Percentiles rank a stretch among this genome's conserved stretches.
Evolutionary conservation across 1,139 yeast species (phyloP).

Genomic region (Geotrichum reessii): DNA sequence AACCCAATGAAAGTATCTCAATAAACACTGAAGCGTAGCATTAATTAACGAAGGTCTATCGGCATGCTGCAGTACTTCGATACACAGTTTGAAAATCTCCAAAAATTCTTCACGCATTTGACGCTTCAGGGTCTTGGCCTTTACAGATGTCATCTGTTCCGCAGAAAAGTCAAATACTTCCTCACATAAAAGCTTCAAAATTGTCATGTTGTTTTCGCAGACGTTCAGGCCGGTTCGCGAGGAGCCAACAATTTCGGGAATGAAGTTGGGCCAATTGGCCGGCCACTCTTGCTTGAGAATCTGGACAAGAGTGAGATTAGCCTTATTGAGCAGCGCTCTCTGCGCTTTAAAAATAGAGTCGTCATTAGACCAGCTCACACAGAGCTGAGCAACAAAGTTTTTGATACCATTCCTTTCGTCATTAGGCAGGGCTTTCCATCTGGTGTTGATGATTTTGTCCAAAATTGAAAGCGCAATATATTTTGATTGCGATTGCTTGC

Average conservation of each 20-base stretch:
- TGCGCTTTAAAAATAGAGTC: constrained; percentile 69
- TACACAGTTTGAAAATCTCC: constrained; percentile 87
- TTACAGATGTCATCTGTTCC: constrained; percentile 95
- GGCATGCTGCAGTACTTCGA: constrained; percentile 86
- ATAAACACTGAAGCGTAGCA: constrained; percentile 77
- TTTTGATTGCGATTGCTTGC: constrained; percentile 79
- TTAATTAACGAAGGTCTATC: constrained; percentile 74
- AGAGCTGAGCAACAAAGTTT: constrained; percentile 89
- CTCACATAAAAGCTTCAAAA: constrained; percentile 80
- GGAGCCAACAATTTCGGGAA: constrained; percentile 84
- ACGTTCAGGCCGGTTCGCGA: constrained; percentile 84
- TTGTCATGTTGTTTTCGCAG: constrained; percentile 95
- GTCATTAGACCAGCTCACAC: constrained; percentile 83
- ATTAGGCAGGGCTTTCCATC: constrained; percentile 92
- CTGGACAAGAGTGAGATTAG: constrained; percentile 88
- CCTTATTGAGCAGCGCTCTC: constrained; percentile 82
- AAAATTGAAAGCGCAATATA: constrained; percentile 83
- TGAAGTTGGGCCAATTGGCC: constrained; percentile 93
- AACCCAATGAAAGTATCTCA: constrained; percentile 90
- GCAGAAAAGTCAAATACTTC: constrained; percentile 93
- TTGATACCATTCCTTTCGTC: constrained; percentile 80
- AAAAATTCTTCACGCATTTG: constrained; percentile 89
- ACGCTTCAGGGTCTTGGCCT: constrained; percentile 72
- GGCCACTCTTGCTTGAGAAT: constrained; percentile 99
- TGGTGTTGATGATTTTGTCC: constrained; percentile 81